Conservation (phyloP, 2,329 filamentous ascomycete genomes). For the Ilyonectria mors-panacis region DNA sequence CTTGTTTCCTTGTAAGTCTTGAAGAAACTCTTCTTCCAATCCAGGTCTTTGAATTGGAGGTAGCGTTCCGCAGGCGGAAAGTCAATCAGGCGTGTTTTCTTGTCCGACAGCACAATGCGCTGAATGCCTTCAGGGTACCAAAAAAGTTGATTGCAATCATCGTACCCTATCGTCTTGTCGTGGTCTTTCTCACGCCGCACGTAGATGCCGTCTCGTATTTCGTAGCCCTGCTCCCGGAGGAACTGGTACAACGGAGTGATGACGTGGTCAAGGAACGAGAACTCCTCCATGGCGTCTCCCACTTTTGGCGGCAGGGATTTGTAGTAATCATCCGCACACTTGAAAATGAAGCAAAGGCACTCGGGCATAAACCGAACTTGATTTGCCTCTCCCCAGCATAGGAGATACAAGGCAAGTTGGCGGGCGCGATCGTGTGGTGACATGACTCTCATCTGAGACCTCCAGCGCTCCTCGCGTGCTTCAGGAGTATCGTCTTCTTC, state of each 20-base stretch:
- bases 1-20: constrained; percentile 99
- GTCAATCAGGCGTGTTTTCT: constrained; percentile 88
- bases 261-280: constrained; percentile 93
- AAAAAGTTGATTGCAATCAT: constrained; percentile 99
- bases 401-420: constrained; percentile 90
- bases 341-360: constrained; percentile 98
- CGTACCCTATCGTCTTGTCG: constrained; percentile 93
- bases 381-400: constrained; percentile 99
- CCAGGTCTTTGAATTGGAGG: constrained; percentile 90
- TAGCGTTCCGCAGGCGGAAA: constrained; percentile 90
- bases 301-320: constrained; percentile 87
- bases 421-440: constrained; percentile 96
- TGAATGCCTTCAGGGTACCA: constrained; percentile 99
- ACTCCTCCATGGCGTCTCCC: constrained; percentile 90
- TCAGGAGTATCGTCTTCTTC: constrained; percentile 98
- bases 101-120: constrained; percentile 92
- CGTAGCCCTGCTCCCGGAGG: constrained; percentile 95
- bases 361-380: constrained; percentile 99
- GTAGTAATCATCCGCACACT: constrained; percentile 96
- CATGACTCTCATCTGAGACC: constrained; percentile 99
- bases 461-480: constrained; percentile 98
- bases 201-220: constrained; percentile 95
- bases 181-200: constrained; percentile 96
- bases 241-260: constrained; percentile 97
- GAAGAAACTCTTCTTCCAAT: constrained; percentile 99